These are phyloP conservation scores for Typha latifolia DNA, from an alignment of 176 grass and related monocot genomes.

Conservation along the genomic window DNA sequence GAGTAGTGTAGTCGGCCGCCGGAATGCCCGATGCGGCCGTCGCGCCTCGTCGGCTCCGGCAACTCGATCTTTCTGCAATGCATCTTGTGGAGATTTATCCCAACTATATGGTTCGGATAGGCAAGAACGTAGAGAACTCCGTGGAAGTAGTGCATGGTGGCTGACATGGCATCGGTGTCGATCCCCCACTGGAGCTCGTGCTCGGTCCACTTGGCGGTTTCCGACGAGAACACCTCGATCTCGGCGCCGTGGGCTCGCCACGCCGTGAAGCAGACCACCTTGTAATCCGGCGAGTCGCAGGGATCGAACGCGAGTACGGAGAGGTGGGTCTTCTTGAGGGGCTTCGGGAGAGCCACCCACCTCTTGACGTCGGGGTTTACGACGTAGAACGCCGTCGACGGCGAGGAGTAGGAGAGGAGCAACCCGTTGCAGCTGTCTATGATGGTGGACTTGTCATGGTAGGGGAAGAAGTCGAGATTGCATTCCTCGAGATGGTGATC, in stretches of 20 bases:
- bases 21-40: slow-evolving; percentile 45
- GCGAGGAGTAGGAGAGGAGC: slow-evolving; percentile 48
- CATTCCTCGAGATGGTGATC: slow-evolving; percentile 17
- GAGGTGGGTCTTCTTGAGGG: slow-evolving; percentile 34
- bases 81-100: slow-evolving; percentile 41
- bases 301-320: slow-evolving; percentile 78
- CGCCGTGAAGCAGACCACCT: slow-evolving; percentile 57
- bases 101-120: slow-evolving; percentile 52
- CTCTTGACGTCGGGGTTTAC: slow-evolving; percentile 54
- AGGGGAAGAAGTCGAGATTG: slow-evolving; percentile 63
- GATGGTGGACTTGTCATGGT: slow-evolving; percentile 47
- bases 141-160: slow-evolving; percentile 65
- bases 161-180: slow-evolving; percentile 61
- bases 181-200: slow-evolving; percentile 48
- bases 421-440: slow-evolving; percentile 84
- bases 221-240: slow-evolving; percentile 64
- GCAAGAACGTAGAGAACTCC: slow-evolving; percentile 59
- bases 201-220: slow-evolving; percentile 31
- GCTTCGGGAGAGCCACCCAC: slow-evolving; percentile 42
- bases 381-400: slow-evolving; percentile 48
- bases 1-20: slow-evolving; percentile 47
- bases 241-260: slow-evolving; percentile 42
- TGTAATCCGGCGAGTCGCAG: slow-evolving; percentile 33
- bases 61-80: slow-evolving; percentile 34
- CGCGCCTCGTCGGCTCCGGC: slow-evolving; percentile 48